These are phyloP conservation scores for Talaromyces sp. DNA, from an alignment of 2,329 filamentous ascomycete species.

Conservation along the genomic window DNA sequence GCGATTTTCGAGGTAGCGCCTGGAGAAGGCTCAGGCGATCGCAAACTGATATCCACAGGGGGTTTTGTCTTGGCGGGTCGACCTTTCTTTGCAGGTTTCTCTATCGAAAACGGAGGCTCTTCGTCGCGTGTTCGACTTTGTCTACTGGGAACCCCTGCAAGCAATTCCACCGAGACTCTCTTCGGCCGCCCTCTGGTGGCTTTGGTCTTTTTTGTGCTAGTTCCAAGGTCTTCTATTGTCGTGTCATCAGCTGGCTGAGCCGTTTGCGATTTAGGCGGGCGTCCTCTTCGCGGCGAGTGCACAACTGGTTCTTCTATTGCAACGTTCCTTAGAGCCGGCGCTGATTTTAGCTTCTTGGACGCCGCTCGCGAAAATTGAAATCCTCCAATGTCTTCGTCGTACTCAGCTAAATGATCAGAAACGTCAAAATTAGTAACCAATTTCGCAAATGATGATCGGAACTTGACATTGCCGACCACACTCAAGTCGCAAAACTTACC, in stretches of 20 bases:
- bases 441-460: background rate
- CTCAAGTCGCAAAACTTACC: slow-evolving; percentile 31
- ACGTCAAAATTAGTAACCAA: background rate
- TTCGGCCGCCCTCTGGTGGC: slow-evolving; percentile 29
- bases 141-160: slow-evolving; percentile 13
- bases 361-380: slow-evolving; percentile 71
- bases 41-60: slow-evolving; percentile 28
- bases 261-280: slow-evolving; percentile 46
- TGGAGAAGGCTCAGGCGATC: slow-evolving; percentile 29
- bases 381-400: slow-evolving; percentile 73
- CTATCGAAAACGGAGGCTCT: slow-evolving; percentile 28
- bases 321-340: slow-evolving; percentile 36
- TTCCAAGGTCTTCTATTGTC: slow-evolving; percentile 20
- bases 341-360: slow-evolving; percentile 56
- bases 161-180: slow-evolving; percentile 16
- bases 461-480: background rate
- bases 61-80: slow-evolving; percentile 30
- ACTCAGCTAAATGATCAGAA: slow-evolving; percentile 36
- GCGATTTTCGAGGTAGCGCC: slow-evolving; percentile 64
- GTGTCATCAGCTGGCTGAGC: slow-evolving; percentile 23
- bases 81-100: slow-evolving; percentile 34
- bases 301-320: slow-evolving; percentile 36
- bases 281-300: slow-evolving; percentile 35
- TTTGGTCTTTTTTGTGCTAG: slow-evolving; percentile 21
- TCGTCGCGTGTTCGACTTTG: slow-evolving; percentile 29